Evolutionary conservation across 371 early-diverging fungal species (phyloP).

Genomic region (Rhizopus sp.): DNA sequence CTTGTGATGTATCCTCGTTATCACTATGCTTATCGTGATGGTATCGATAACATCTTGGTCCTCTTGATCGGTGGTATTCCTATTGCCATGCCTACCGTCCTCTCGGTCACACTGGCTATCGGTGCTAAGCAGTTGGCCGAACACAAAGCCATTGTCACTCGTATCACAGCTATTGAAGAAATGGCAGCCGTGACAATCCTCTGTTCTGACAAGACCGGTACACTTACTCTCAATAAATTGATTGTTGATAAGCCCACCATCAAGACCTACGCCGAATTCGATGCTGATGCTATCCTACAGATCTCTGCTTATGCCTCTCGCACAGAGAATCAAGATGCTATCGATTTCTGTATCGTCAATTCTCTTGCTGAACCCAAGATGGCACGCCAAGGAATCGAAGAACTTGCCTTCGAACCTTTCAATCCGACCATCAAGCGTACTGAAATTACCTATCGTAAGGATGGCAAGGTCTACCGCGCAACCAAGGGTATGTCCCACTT

Average conservation of each 20-base stretch:
- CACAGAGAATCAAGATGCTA: conserved; percentile 67
- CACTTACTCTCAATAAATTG: conserved; percentile 88
- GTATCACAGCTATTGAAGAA: conserved; percentile 82
- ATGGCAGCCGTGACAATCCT: conserved; percentile 87
- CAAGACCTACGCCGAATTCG: conserved; percentile 52
- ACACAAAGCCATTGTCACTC: conserved; percentile 86
- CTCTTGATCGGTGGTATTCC: conserved; percentile 73
- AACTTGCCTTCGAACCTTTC: conserved; percentile 73
- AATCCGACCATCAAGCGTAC: conserved; percentile 84
- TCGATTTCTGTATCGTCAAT: conserved; percentile 65
- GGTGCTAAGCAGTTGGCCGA: conserved; percentile 88
- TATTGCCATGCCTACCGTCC: conserved; percentile 74
- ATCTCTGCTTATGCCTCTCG: conserved; percentile 65
- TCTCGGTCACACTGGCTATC: conserved; percentile 91
- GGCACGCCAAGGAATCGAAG: conserved; percentile 59
- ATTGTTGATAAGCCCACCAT: conserved; percentile 59
- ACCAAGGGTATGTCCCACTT: conserved; percentile 70
- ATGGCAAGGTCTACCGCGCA: conserved; percentile 58
- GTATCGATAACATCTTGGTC: conserved; percentile 64
- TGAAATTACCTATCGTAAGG: conserved; percentile 65
- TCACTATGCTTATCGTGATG: conserved; percentile 61
- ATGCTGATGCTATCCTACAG: conserved; percentile 51
- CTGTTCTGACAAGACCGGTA: conserved; percentile 94
- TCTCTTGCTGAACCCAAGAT: conserved; percentile 49
- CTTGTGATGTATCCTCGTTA: conserved; percentile 75